Percentiles rank a stretch among this genome's conserved stretches.
Conservation (phyloP, 176 grass and related monocot species). For the Triticum urartu region DNA sequence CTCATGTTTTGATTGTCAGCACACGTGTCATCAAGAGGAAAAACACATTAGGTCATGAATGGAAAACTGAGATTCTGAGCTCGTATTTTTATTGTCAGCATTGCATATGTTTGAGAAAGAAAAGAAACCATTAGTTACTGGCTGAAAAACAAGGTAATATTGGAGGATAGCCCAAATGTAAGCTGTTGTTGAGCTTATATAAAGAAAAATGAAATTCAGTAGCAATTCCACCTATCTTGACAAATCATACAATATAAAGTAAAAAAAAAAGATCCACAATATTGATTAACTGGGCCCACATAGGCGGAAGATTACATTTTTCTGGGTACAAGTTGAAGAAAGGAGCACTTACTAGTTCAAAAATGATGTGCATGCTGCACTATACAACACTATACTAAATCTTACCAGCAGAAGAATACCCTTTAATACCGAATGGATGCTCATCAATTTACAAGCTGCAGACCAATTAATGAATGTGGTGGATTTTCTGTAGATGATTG, state of each 20-base stretch:
- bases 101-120: not conserved
- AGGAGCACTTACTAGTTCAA: not conserved
- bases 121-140: not conserved
- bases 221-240: not conserved
- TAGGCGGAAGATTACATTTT: not conserved
- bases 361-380: not conserved
- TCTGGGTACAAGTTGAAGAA: not conserved
- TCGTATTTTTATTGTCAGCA: not conserved
- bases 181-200: not conserved
- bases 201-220: not conserved
- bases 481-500: slow-evolving; percentile 34
- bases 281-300: not conserved
- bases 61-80: not conserved
- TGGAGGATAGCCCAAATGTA: not conserved
- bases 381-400: slow-evolving; percentile 3
- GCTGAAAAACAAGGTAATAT: not conserved
- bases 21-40: not conserved
- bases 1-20: no score
- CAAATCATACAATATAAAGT: not conserved
- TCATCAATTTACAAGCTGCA: not conserved
- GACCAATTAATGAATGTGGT: not conserved
- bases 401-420: slow-evolving; percentile 6
- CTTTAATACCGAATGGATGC: not conserved
- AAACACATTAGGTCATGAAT: not conserved
- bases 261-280: not conserved